phyloP scores from a whole-genome alignment of 2,329 filamentous ascomycete genomes.

The Cordyceps farinosa region DNA sequence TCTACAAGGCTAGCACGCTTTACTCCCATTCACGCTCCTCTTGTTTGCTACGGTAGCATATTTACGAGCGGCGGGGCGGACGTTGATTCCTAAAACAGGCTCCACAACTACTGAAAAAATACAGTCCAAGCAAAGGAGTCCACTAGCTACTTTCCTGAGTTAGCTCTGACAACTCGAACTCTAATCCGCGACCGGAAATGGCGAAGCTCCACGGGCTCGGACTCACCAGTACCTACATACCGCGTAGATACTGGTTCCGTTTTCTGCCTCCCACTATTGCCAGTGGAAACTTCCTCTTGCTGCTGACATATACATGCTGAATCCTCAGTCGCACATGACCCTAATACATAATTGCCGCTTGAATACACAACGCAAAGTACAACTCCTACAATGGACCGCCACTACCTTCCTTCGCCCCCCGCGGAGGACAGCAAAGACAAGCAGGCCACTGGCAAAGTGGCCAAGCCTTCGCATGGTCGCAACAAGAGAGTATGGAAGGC shows the following conservation, averaged over 20 bases:
- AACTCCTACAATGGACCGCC: slow-evolving; percentile 43
- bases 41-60: too few relatives aligned
- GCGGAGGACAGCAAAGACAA: slow-evolving; percentile 44
- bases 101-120: too few relatives aligned
- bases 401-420: slow-evolving; percentile 50
- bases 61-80: too few relatives aligned
- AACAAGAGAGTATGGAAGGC: slow-evolving; percentile 66
- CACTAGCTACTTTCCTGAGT: too few relatives aligned
- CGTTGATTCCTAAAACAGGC: too few relatives aligned
- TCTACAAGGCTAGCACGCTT: too few relatives aligned
- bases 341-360: background rate
- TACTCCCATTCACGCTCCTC: too few relatives aligned
- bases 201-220: slow-evolving; percentile 5
- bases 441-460: slow-evolving; percentile 39
- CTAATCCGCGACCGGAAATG: too few relatives aligned
- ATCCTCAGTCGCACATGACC: background rate
- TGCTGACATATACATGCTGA: background rate
- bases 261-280: background rate
- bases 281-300: background rate
- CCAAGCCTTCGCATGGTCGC: slow-evolving; percentile 50
- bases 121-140: too few relatives aligned
- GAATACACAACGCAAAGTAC: background rate
- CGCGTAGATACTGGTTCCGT: background rate
- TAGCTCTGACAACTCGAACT: too few relatives aligned
- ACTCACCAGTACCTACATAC: slow-evolving; percentile 13